Conservation (phyloP, 371 early-diverging fungal species). For the Saksenaea vasiformis region DNA sequence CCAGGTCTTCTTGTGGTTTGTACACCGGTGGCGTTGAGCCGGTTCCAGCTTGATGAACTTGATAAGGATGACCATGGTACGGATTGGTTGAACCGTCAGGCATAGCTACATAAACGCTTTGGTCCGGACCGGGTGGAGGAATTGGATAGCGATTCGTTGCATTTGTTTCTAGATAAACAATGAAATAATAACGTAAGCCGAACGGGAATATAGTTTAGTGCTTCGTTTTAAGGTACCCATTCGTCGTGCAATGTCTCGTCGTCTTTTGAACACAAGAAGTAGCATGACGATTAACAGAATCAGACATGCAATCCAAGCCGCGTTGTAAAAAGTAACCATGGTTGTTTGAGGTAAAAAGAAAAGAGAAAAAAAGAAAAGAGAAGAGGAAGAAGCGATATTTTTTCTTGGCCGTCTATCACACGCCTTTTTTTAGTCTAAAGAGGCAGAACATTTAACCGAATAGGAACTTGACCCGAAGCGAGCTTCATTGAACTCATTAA, state of each 20-base stretch:
- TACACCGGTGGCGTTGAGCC: constrained; percentile 10
- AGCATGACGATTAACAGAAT: constrained; percentile 12
- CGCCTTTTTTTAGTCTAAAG: not conserved
- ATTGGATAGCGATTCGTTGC: not conserved
- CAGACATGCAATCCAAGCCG: constrained; percentile 21
- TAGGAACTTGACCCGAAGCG: no score
- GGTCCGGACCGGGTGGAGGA: not conserved
- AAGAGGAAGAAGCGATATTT: not conserved
- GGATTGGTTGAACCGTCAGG: constrained; percentile 1
- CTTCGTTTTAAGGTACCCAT: not conserved
- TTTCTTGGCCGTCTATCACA: not conserved
- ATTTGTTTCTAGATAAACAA: not conserved
- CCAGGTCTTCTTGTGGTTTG: constrained; percentile 13
- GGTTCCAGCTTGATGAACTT: not conserved
- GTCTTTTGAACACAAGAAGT: not conserved
- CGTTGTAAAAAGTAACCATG: constrained; percentile 20
- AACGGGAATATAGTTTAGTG: no score
- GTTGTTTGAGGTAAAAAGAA: not conserved
- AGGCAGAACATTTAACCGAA: not conserved
- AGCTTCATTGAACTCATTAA: no score
- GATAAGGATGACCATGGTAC: not conserved
- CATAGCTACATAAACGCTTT: not conserved
- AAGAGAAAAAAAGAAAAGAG: constrained; percentile 4
- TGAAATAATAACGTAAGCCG: not conserved
- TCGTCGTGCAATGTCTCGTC: constrained; percentile 4